phyloP scores from a whole-genome alignment of 805 yeast genomes.

The Saitoella complicata region DNA sequence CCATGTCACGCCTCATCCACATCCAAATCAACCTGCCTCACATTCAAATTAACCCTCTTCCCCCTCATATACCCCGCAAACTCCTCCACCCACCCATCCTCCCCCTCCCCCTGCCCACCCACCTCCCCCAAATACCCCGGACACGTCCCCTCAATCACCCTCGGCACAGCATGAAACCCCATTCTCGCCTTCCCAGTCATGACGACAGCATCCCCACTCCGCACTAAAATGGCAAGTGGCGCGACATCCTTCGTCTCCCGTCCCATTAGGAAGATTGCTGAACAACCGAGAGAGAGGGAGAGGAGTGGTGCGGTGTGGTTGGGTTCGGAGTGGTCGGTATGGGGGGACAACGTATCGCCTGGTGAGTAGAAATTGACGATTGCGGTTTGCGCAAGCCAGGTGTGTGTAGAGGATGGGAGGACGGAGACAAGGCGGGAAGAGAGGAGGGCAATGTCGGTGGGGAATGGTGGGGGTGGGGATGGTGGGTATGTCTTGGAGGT shows the following conservation, averaged over 20 bases:
- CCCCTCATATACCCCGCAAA: too few species aligned
- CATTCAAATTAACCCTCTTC: not conserved
- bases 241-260: slow-evolving; percentile 7
- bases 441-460: slow-evolving; percentile 4
- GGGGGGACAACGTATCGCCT: slow-evolving; percentile 29
- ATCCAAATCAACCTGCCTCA: slow-evolving; percentile 20
- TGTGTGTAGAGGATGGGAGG: too few species aligned
- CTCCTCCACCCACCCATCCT: too few species aligned
- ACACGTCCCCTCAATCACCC: slow-evolving; percentile 22
- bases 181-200: slow-evolving; percentile 26
- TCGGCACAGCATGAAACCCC: slow-evolving; percentile 30
- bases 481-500: slow-evolving; percentile 27
- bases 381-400: slow-evolving; percentile 14
- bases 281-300: slow-evolving; percentile 1
- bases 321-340: slow-evolving; percentile 28
- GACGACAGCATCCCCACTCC: slow-evolving; percentile 26
- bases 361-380: slow-evolving; percentile 28
- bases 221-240: slow-evolving; percentile 23
- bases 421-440: not conserved
- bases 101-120: not conserved
- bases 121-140: slow-evolving; percentile 16
- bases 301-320: slow-evolving; percentile 2
- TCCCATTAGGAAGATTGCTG: slow-evolving; percentile 1
- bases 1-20: slow-evolving; percentile 19
- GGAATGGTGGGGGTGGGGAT: slow-evolving; percentile 16